Percentiles rank a stretch among this genome's conserved stretches.
phyloP scores from a whole-genome alignment of 2,329 filamentous ascomycete species.

The Exophiala viscosa region DNA sequence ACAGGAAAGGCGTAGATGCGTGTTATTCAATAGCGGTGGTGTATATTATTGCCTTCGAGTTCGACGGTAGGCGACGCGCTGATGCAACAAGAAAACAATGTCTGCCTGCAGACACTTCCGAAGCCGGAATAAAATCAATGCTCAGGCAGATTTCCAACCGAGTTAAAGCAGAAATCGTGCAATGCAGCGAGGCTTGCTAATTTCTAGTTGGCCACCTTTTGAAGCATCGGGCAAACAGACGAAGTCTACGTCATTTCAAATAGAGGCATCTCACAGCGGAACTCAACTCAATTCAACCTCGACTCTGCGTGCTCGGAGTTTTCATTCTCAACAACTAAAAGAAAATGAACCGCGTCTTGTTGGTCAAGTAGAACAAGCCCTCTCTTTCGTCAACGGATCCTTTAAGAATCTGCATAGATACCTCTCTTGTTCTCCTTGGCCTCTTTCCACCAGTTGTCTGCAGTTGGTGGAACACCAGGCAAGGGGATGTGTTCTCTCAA shows the following conservation, averaged over 20 bases:
- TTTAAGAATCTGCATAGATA: constrained; percentile 18
- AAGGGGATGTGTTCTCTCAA: constrained; percentile 51
- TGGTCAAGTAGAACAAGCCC: too few relatives aligned
- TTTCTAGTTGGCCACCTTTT: background rate
- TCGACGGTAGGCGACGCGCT: too few relatives aligned
- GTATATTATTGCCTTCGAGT: too few relatives aligned
- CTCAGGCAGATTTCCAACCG: too few relatives aligned
- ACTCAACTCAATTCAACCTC: background rate
- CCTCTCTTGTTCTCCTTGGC: constrained; percentile 18
- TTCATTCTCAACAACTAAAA: background rate
- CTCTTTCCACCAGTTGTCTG: constrained; percentile 48
- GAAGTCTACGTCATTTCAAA: constrained; percentile 10
- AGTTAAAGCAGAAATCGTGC: background rate
- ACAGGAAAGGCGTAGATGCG: background rate
- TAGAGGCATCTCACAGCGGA: background rate
- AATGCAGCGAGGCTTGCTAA: background rate
- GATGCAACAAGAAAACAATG: background rate
- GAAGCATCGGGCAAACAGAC: background rate
- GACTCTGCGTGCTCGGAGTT: background rate
- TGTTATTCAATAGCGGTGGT: background rate
- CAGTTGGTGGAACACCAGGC: constrained; percentile 42
- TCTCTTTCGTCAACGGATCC: background rate
- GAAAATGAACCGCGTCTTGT: too few relatives aligned
- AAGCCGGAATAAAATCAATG: too few relatives aligned
- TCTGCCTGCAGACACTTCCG: background rate